These are phyloP conservation scores for Syzygium malaccense DNA, from an alignment of 441 rosid species.

Conservation along the genomic window DNA sequence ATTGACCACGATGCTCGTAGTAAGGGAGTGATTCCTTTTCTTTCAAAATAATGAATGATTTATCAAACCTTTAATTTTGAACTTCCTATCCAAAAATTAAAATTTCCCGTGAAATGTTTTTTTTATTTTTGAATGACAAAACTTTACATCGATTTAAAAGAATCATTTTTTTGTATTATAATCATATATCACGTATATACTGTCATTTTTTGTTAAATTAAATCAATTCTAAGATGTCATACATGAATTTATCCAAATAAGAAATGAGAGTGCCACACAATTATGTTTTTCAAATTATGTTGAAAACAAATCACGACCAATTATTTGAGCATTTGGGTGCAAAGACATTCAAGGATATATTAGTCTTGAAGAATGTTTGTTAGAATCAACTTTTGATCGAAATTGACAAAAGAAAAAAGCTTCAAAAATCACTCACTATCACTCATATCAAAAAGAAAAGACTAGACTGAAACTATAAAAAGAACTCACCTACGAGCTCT, in stretches of 20 bases:
- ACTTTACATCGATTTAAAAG: background rate
- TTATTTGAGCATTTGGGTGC: background rate
- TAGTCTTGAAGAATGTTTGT: background rate
- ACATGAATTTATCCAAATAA: background rate
- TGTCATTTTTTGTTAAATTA: background rate
- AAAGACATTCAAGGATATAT: no score
- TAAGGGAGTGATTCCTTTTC: no score
- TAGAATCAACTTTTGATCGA: background rate
- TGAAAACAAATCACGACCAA: background rate
- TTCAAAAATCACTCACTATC: background rate
- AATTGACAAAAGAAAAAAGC: background rate
- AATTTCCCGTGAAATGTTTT: background rate
- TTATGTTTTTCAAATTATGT: background rate
- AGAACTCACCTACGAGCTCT: background rate
- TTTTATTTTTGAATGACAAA: background rate
- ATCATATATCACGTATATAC: rapidly evolving
- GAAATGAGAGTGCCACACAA: background rate
- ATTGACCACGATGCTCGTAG: no score
- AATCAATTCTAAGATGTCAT: background rate
- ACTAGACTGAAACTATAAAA: background rate
- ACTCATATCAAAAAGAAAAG: background rate
- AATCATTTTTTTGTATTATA: background rate
- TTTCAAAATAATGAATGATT: no score
- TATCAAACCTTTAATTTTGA: no score
- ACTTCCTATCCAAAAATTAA: no score